Percentiles rank a stretch among this genome's conserved stretches.
phyloP scores from a whole-genome alignment of 1,284 basidiomycete genomes.

The Cystobasidiaceae sp. region DNA sequence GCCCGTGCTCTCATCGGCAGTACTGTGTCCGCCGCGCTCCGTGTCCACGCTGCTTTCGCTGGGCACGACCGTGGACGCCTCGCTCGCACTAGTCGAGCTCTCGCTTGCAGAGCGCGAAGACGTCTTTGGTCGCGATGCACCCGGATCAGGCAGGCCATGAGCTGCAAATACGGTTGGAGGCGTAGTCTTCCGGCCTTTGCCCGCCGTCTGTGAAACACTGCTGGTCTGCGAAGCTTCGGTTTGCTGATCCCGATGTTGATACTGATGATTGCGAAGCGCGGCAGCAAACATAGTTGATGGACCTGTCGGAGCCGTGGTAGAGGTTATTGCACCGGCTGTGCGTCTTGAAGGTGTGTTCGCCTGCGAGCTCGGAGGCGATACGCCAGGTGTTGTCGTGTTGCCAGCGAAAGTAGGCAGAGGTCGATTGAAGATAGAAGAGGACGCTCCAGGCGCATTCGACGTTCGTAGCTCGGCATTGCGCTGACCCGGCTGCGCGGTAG shows the following conservation, averaged over 20 bases:
- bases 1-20: constrained; percentile 14
- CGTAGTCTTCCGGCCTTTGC: not conserved
- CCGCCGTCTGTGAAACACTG: no score
- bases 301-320: not conserved
- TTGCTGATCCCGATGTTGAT: no score
- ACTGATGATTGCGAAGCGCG: not conserved
- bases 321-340: not conserved
- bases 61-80: constrained; percentile 24
- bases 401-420: not conserved
- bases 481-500: no score
- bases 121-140: constrained; percentile 5
- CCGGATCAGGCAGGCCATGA: not conserved
- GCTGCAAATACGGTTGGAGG: not conserved
- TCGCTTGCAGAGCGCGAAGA: constrained; percentile 17
- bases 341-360: not conserved
- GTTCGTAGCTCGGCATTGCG: no score
- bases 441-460: no score
- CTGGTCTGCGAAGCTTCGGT: no score
- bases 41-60: constrained; percentile 24
- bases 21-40: not conserved
- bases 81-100: constrained; percentile 18
- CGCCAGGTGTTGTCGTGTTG: not conserved
- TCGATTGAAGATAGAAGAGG: not conserved
- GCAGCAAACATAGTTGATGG: not conserved
- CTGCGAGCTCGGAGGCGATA: not conserved